These are phyloP conservation scores for Tricholoma furcatifolium DNA, from an alignment of 768 basidiomycete species.

Conservation along the genomic window DNA sequence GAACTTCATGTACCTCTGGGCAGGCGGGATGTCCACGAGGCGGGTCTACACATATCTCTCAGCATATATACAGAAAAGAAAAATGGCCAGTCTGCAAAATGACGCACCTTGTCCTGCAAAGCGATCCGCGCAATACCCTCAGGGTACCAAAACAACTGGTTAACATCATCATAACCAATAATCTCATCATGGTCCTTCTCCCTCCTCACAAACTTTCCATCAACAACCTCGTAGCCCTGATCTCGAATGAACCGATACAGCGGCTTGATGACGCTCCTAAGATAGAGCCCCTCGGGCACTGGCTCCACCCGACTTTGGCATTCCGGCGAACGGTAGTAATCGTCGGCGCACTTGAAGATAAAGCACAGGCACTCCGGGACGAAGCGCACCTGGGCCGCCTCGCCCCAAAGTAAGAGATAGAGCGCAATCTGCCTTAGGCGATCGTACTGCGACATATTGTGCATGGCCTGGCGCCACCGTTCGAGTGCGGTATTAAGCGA, in stretches of 20 bases:
- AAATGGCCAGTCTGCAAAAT: not conserved
- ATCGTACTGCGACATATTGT: slow-evolving; percentile 98
- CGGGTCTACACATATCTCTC: slow-evolving; percentile 55
- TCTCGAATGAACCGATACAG: slow-evolving; percentile 96
- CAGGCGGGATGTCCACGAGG: slow-evolving; percentile 86
- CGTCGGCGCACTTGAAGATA: slow-evolving; percentile 99
- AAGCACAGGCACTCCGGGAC: slow-evolving; percentile 96
- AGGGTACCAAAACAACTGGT: slow-evolving; percentile 99
- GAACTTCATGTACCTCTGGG: slow-evolving; percentile 95
- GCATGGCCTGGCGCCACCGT: slow-evolving; percentile 97
- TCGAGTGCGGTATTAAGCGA: slow-evolving; percentile 81
- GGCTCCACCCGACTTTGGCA: slow-evolving; percentile 92
- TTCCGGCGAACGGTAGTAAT: slow-evolving; percentile 98
- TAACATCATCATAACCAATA: slow-evolving; percentile 98
- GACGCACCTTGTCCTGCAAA: slow-evolving; percentile 78
- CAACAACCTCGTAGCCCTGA: slow-evolving; percentile 95
- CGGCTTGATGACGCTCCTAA: slow-evolving; percentile 88
- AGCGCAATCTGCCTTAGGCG: slow-evolving; percentile 94
- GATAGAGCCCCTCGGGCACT: slow-evolving; percentile 93
- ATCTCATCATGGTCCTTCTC: slow-evolving; percentile 93
- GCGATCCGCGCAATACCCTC: slow-evolving; percentile 95
- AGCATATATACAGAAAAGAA: slow-evolving; percentile 7
- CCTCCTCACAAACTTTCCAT: slow-evolving; percentile 90
- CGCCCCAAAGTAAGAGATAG: slow-evolving; percentile 96
- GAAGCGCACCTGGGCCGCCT: slow-evolving; percentile 96